Percentiles rank a stretch among this genome's conserved stretches.
phyloP scores from a whole-genome alignment of 805 yeast species.

The Suhomyces emberorum region DNA sequence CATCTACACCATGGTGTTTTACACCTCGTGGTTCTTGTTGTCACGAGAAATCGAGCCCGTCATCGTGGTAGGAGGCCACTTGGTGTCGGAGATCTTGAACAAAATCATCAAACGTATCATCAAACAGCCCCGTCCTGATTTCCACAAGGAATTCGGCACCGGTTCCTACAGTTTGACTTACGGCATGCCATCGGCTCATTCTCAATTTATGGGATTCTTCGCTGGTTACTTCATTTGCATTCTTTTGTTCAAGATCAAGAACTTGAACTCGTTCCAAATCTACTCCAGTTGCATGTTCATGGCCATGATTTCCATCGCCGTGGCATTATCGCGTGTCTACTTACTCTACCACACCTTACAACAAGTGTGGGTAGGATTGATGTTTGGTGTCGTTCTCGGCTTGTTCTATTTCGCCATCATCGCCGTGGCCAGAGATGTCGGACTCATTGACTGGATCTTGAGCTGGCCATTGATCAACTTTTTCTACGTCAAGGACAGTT shows the following conservation, averaged over 20 bases:
- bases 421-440: slow-evolving; percentile 58
- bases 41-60: slow-evolving; percentile 86
- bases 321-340: slow-evolving; percentile 71
- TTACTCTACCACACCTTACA: slow-evolving; percentile 68
- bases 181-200: slow-evolving; percentile 98
- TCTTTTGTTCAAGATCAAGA: slow-evolving; percentile 40
- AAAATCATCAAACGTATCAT: slow-evolving; percentile 60
- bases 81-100: slow-evolving; percentile 70
- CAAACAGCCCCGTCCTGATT: slow-evolving; percentile 73
- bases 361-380: slow-evolving; percentile 74
- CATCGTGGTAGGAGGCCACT: slow-evolving; percentile 81
- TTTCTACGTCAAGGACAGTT: slow-evolving; percentile 60
- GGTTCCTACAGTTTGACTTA: slow-evolving; percentile 55
- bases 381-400: slow-evolving; percentile 62
- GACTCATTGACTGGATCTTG: slow-evolving; percentile 64
- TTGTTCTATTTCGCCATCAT: slow-evolving; percentile 51
- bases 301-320: slow-evolving; percentile 31
- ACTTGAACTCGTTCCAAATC: slow-evolving; percentile 25
- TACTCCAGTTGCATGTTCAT: slow-evolving; percentile 26
- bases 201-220: slow-evolving; percentile 91
- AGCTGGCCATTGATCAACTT: slow-evolving; percentile 50
- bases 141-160: slow-evolving; percentile 43
- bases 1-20: slow-evolving; percentile 69
- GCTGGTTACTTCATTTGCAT: slow-evolving; percentile 53
- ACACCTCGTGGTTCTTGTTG: slow-evolving; percentile 77